phyloP scores from a whole-genome alignment of 2,329 filamentous ascomycete species.

The Trichocomaceae sp. region DNA sequence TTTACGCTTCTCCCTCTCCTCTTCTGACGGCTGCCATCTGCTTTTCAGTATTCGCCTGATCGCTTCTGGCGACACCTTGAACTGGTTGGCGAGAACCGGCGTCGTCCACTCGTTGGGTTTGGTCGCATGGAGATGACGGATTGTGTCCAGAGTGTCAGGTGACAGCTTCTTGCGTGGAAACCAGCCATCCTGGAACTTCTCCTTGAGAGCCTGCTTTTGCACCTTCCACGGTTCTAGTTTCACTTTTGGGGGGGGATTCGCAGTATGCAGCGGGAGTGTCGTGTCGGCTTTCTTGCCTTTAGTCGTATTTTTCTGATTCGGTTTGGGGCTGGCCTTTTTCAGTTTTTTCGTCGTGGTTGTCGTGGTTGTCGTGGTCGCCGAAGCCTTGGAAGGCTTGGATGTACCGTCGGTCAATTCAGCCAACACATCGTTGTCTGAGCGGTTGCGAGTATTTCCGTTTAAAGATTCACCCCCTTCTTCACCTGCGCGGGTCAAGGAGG shows the following conservation, averaged over 20 bases:
- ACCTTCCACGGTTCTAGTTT: slow-evolving; percentile 58
- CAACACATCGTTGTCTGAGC: not conserved
- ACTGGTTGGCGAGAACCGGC: slow-evolving; percentile 64
- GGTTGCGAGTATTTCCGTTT: not conserved
- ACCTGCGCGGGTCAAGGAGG: not conserved
- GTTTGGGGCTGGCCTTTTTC: not conserved
- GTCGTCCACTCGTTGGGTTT: slow-evolving; percentile 74
- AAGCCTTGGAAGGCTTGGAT: not conserved
- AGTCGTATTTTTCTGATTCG: not conserved
- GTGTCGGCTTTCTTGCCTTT: slow-evolving; percentile 1
- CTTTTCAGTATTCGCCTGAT: slow-evolving; percentile 74
- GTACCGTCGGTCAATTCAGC: slow-evolving; percentile 1
- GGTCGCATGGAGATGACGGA: slow-evolving; percentile 71
- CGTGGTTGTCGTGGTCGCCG: not conserved
- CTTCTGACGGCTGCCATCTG: slow-evolving; percentile 40
- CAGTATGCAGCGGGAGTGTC: slow-evolving; percentile 1
- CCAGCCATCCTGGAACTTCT: slow-evolving; percentile 77
- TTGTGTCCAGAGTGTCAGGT: slow-evolving; percentile 84
- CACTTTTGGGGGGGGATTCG: slow-evolving; percentile 17
- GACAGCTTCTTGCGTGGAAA: slow-evolving; percentile 78
- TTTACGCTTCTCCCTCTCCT: slow-evolving; percentile 34
- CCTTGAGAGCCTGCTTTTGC: slow-evolving; percentile 66
- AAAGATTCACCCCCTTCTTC: not conserved
- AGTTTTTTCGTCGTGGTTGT: not conserved
- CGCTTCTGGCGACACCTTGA: slow-evolving; percentile 79